Evolutionary conservation across 805 yeast genomes (phyloP).

Genomic region (Suhomyces vadensis): DNA sequence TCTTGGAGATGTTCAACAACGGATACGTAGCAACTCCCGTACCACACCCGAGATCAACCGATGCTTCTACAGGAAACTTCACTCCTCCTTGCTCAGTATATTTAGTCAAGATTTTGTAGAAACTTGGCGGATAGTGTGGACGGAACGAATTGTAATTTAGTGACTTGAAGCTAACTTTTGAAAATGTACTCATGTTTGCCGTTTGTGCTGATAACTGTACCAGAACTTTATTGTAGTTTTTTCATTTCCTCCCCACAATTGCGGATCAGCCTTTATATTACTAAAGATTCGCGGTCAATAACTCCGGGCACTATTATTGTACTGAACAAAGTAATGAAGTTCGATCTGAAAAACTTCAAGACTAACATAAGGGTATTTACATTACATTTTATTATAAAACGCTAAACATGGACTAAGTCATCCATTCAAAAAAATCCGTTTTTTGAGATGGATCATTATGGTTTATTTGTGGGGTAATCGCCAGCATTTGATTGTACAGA

Average conservation of each 20-base stretch:
- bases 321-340: no score
- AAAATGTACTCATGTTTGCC: conserved; percentile 33
- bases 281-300: no score
- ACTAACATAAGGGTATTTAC: background rate
- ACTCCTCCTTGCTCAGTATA: conserved; percentile 22
- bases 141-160: conserved; percentile 40
- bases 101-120: conserved; percentile 30
- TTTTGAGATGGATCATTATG: background rate
- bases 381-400: background rate
- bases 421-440: conserved; percentile 1
- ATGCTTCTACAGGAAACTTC: conserved; percentile 17
- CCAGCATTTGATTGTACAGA: background rate
- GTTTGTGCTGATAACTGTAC: no score
- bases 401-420: no score
- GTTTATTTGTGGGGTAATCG: background rate
- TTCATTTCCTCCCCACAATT: background rate
- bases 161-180: conserved; percentile 33
- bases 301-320: no score
- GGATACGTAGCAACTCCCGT: conserved; percentile 55
- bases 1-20: conserved; percentile 36
- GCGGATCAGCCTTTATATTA: no score
- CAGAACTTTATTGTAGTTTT: no score
- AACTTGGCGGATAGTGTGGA: conserved; percentile 42
- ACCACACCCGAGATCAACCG: conserved; percentile 53
- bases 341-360: no score